Base-by-base conservation (phyloP, 352 stramenopile species). In the Globisporangium uncinulatum region DNA sequence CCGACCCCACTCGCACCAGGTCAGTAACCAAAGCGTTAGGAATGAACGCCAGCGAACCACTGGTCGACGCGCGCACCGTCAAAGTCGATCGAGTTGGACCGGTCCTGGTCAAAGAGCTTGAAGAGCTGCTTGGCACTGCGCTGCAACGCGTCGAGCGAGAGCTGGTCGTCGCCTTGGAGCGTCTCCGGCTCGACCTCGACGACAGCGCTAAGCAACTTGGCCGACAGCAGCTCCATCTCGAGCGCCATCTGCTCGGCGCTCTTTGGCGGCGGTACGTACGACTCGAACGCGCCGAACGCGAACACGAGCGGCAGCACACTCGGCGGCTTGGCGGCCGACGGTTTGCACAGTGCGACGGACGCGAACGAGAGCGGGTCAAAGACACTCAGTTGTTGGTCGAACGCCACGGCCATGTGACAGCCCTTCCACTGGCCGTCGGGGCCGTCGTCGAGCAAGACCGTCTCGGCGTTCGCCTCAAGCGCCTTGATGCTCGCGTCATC, bases 71-170 rank as follows among this genome's bases (percentile, higher is more conserved):
- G 19, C 8, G 17, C 58, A 90, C 80, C 80, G 56, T 77, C 64
- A 61, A 89, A 89, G 49, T 91, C 79, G 51, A 91, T 91, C 31
- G 79, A 85, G 59, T 88, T 74, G 37, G 81, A 91, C 42, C 73
- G 75, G 60, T 91, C 81, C 29, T 83, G 65, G 41, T 91, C 81
- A 52, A 91, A 91, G 52, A 91, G 73, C 11, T 62, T 65, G 50
- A 91, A 91, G 15, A 91, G 61, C 34, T 89, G 70, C 0, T 70
- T 69, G 7, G 78, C 81, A 53, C 75, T 83, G 15, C 65, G 66
- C 50, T 85, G 72, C 9, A 91, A 63, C 10, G 53, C 66, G 36
- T 86, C 71, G 20, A 81, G 60, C 20, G 65, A 72, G n/a, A 86
- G 49, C 8, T 64, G 53, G 2, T 67, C 66, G 7, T 60, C 59